A percentile compares a stretch with the other conserved stretches of the same genome.
phyloP scores from a whole-genome alignment of 768 basidiomycete genomes.

The Lanmaoa pseudosensibilis region DNA sequence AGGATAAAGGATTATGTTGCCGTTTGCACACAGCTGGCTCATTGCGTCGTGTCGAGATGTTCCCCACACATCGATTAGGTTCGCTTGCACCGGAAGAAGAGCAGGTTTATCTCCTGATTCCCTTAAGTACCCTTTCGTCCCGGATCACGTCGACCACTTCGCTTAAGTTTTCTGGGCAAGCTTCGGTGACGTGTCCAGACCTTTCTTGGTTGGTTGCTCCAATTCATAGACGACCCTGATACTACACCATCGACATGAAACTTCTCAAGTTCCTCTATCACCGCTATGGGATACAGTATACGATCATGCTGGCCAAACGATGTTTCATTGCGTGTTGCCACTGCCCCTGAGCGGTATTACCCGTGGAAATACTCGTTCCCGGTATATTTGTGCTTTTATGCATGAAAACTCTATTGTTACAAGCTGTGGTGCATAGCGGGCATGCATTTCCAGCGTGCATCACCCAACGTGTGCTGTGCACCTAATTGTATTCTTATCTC shows the following conservation, averaged over 20 bases:
- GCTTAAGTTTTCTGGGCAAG: constrained; percentile 4
- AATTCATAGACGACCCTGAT: constrained; percentile 25
- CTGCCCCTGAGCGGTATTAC: constrained; percentile 32
- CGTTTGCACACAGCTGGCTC: constrained; percentile 2
- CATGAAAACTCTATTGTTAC: constrained; percentile 22
- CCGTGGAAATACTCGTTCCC: constrained; percentile 11
- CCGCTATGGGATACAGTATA: constrained; percentile 25
- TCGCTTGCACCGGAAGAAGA: constrained; percentile 2
- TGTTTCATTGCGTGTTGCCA: constrained; percentile 20
- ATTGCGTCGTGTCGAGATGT: constrained; percentile 3
- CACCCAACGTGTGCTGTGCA: constrained; percentile 23
- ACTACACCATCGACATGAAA: constrained; percentile 6
- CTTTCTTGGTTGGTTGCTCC: constrained; percentile 9
- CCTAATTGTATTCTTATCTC: constrained; percentile 27
- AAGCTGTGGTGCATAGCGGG: constrained; percentile 20
- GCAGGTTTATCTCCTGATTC: constrained; percentile 5
- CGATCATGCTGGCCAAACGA: constrained; percentile 3
- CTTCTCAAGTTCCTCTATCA: constrained; percentile 24
- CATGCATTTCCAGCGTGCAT: constrained; percentile 30
- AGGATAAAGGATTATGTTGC: constrained; percentile 12
- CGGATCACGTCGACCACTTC: constrained; percentile 10
- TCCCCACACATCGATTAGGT: constrained; percentile 16
- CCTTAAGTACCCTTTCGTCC: neutral
- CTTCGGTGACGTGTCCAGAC: constrained; percentile 14
- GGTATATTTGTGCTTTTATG: constrained; percentile 10